These are phyloP conservation scores for Sphaerulina vaccinii DNA, from an alignment of 2,329 filamentous ascomycete genomes.

Conservation along the genomic window DNA sequence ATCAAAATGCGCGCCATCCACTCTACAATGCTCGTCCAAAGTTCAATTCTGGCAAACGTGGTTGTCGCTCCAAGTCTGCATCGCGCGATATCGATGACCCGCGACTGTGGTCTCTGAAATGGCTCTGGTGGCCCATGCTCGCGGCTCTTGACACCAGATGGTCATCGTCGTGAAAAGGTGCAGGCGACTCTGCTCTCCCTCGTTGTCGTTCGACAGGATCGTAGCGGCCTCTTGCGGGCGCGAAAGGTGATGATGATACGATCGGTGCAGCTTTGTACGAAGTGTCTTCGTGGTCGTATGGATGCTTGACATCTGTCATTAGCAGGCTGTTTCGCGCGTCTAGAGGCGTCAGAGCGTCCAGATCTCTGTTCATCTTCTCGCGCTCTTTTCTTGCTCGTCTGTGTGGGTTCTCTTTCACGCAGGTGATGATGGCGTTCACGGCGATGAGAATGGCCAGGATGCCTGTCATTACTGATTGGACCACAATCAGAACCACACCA, in stretches of 20 bases:
- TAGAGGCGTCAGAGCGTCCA: slow-evolving; percentile 80
- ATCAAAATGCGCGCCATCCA: too few species aligned
- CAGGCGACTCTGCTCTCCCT: slow-evolving; percentile 26
- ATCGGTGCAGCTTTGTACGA: slow-evolving; percentile 35
- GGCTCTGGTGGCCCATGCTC: slow-evolving; percentile 31
- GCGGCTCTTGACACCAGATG: slow-evolving; percentile 35
- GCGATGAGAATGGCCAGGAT: slow-evolving; percentile 81
- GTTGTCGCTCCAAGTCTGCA: slow-evolving; percentile 24
- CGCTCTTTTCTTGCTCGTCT: slow-evolving; percentile 83
- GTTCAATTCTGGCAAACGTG: slow-evolving; percentile 33
- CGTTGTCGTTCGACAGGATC: slow-evolving; percentile 29
- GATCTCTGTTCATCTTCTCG: slow-evolving; percentile 74
- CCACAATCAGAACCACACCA: slow-evolving; percentile 87
- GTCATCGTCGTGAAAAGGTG: slow-evolving; percentile 26
- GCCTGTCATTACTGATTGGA: slow-evolving; percentile 81
- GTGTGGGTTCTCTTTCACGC: slow-evolving; percentile 86
- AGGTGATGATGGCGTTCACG: slow-evolving; percentile 82
- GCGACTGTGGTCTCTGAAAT: slow-evolving; percentile 19
- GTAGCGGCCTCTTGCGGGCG: slow-evolving; percentile 35
- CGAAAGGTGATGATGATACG: slow-evolving; percentile 32
- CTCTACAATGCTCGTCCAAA: slow-evolving; percentile 25
- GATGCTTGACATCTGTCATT: slow-evolving; percentile 59
- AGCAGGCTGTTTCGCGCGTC: slow-evolving; percentile 85
- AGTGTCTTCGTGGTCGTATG: slow-evolving; percentile 36
- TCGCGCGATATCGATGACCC: slow-evolving; percentile 13